These are phyloP conservation scores for Teunomyces gatunensis DNA, from an alignment of 805 yeast genomes.

Conservation along the genomic window DNA sequence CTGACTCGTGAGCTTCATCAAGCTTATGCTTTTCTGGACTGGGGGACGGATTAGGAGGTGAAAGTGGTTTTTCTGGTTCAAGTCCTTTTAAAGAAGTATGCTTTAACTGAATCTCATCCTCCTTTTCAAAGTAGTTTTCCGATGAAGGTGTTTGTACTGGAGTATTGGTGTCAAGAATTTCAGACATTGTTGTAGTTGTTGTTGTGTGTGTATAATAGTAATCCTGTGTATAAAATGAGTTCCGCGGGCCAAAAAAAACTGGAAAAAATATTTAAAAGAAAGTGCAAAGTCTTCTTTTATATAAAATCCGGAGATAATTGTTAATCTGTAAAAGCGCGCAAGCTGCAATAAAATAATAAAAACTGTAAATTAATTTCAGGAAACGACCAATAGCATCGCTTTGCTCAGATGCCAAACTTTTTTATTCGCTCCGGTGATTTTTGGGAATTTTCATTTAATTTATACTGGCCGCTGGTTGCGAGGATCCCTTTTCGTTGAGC, in stretches of 20 bases:
- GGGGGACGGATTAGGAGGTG: constrained; percentile 47
- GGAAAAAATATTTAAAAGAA: constrained; percentile 4
- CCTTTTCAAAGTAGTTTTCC: constrained; percentile 14
- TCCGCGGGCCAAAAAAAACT: constrained; percentile 3
- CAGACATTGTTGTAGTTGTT: constrained; percentile 22
- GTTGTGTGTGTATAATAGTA: neutral
- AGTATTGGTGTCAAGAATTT: constrained; percentile 30
- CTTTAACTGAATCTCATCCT: neutral
- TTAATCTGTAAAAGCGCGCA: constrained; percentile 3
- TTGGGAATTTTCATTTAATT: constrained; percentile 8
- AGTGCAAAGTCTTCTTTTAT: constrained; percentile 8
- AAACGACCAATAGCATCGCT: constrained; percentile 10
- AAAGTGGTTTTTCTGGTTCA: constrained; percentile 37
- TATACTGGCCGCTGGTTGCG: constrained; percentile 7
- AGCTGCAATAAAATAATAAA: neutral
- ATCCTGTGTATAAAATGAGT: constrained; percentile 3
- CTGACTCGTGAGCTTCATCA: constrained; percentile 23
- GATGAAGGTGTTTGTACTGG: constrained; percentile 41
- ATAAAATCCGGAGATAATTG: constrained; percentile 2
- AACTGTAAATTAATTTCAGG: constrained; percentile 3
- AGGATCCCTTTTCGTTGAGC: constrained; percentile 5
- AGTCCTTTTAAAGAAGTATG: constrained; percentile 5
- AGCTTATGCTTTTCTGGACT: constrained; percentile 35
- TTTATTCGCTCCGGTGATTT: constrained; percentile 3
- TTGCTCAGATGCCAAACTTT: constrained; percentile 3